Percentiles rank a stretch among this genome's conserved stretches.
Evolutionary conservation across 805 yeast genomes (phyloP).

Genomic region (Candida caryicola): DNA sequence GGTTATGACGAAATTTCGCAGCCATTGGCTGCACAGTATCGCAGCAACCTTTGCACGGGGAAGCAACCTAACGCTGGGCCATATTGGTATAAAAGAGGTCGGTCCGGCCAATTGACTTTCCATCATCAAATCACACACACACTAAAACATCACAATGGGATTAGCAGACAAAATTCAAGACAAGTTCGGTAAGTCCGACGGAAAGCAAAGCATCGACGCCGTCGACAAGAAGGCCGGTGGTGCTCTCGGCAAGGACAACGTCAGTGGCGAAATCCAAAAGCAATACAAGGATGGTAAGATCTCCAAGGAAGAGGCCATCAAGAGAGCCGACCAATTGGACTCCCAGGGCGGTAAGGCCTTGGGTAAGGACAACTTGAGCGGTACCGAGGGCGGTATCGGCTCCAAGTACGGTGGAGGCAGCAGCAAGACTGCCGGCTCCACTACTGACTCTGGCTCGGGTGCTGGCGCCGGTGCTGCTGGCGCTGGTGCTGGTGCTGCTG

Average conservation of each 20-base stretch:
- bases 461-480: conserved; percentile 6
- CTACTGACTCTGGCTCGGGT: conserved; percentile 9
- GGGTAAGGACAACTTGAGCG: conserved; percentile 14
- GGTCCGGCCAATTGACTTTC: background rate
- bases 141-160: conserved; percentile 27
- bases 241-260: conserved; percentile 27
- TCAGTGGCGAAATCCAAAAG: conserved; percentile 25
- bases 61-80: background rate
- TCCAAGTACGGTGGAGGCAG: conserved; percentile 19
- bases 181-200: conserved; percentile 27
- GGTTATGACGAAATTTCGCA: background rate
- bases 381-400: conserved; percentile 28
- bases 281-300: conserved; percentile 30
- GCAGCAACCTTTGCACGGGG: background rate
- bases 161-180: conserved; percentile 34
- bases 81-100: conserved; percentile 1
- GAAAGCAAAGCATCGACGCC: conserved; percentile 26
- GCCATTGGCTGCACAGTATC: background rate
- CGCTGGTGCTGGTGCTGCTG: conserved; percentile 7
- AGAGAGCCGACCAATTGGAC: conserved; percentile 28
- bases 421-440: conserved; percentile 1
- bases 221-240: conserved; percentile 30
- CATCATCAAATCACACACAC: background rate
- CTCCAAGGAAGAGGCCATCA: conserved; percentile 26
- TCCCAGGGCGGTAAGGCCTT: conserved; percentile 15